phyloP scores from a whole-genome alignment of 208 protist genomes.

The Acanthamoeba culbertsoni region DNA sequence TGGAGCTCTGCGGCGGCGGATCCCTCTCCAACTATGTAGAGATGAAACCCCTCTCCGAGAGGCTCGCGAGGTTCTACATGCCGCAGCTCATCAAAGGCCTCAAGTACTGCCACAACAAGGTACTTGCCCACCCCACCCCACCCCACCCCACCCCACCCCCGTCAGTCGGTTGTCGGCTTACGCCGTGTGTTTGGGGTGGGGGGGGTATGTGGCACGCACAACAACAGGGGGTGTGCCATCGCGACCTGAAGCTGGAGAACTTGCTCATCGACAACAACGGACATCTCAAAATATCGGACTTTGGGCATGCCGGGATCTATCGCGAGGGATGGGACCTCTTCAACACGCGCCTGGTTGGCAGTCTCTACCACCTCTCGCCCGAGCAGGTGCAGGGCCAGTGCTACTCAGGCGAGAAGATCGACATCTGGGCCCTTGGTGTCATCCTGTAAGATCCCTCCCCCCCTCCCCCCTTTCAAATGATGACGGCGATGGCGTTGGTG shows the following conservation, averaged over 20 bases:
- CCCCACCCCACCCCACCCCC: not conserved
- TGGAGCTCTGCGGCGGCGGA: slow-evolving; percentile 67
- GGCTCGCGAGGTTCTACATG: slow-evolving; percentile 60
- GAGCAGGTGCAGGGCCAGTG: slow-evolving; percentile 60
- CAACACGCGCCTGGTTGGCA: slow-evolving; percentile 31
- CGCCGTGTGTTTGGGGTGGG: not conserved
- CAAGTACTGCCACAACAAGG: slow-evolving; percentile 61
- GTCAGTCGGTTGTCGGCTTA: not conserved
- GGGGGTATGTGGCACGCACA: not conserved
- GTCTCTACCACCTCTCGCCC: slow-evolving; percentile 62
- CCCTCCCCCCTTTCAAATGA: not conserved
- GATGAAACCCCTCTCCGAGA: slow-evolving; percentile 39
- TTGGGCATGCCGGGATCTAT: slow-evolving; percentile 64
- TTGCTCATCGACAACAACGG: slow-evolving; percentile 51
- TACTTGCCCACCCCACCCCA: not conserved
- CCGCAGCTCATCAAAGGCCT: slow-evolving; percentile 56
- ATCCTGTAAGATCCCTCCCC: slow-evolving; percentile 3
- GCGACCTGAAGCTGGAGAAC: slow-evolving; percentile 69
- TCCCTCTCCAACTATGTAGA: slow-evolving; percentile 55
- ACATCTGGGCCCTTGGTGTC: slow-evolving; percentile 58
- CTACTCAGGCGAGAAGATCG: slow-evolving; percentile 69
- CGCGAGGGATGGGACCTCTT: slow-evolving; percentile 57
- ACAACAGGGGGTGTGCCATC: slow-evolving; percentile 24
- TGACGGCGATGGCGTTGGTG: not conserved
- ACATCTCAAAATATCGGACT: slow-evolving; percentile 52